Base-by-base conservation (phyloP, 1,284 basidiomycete species). In the Testicularia cyperi region DNA sequence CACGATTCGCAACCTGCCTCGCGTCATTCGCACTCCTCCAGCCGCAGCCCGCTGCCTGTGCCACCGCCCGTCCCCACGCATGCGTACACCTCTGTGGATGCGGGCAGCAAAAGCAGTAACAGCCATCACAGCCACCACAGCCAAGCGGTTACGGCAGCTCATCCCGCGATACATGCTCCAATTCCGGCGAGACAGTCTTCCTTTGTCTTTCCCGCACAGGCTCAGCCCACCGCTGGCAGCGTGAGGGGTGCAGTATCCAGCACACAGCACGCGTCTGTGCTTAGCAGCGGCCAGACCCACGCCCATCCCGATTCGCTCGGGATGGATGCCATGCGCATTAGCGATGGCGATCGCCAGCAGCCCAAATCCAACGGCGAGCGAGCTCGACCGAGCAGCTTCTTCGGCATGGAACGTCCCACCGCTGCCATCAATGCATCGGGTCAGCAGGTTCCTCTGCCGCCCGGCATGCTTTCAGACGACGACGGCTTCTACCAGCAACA, bases 321-420 rank as follows among this genome's bases (percentile, higher is more conserved):
- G n/a, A 32, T 61, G 32, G 42, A 47, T 15, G 44, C 26, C 0
- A 38, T 61, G 6, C 32, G 33, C 19, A 34, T 61, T 28, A 44
- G 38, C 29, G 42, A 48, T 14, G 32, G n/a, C n/a, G n/a, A n/a
- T n/a, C n/a, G n/a, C n/a, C n/a, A 5, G 16, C 42, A 45, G 31
- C 49, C 31, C 30, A 19, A 41, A 26, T 13, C 24, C 26, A 51
- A 42, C 24, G 44, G 33, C 4, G 51, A 55, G 14, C 46, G 44
- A 3, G 28, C 19, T 12, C 39, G 67, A 27, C 62, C 62, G 8
- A 58, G 45, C 41, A 65, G 56, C 53, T 70, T 70, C 48, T 68
- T 66, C 35, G 68, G 68, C 22, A 66, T 66, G 66, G 54, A 70
- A 28, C 34, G 43, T 18, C 68, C 68, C 6, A 22, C 47, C 20